Conservation (phyloP, 148 eudicot genomes). For the Rhododendron simsii region DNA sequence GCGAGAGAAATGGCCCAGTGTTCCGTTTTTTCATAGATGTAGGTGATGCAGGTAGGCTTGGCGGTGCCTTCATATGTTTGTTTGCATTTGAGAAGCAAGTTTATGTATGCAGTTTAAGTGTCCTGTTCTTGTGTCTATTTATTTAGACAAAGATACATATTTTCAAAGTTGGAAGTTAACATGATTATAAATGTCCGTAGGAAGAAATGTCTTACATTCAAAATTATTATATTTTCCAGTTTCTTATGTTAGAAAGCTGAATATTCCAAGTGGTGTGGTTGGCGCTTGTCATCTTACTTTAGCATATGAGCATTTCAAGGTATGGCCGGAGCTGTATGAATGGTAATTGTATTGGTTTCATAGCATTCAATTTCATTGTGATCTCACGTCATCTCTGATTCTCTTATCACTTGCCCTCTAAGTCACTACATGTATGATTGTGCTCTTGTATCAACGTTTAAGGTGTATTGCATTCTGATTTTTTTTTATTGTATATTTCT, state of each 20-base stretch:
- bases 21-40: slow-evolving; percentile 93
- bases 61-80: neutral
- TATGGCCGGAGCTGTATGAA: slow-evolving; percentile 18
- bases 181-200: neutral
- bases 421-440: neutral
- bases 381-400: neutral
- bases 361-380: neutral
- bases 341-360: neutral
- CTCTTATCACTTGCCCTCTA: neutral
- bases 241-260: slow-evolving; percentile 76
- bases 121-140: neutral
- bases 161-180: neutral
- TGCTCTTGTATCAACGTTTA: neutral
- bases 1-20: slow-evolving; percentile 78
- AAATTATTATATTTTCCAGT: slow-evolving; percentile 47
- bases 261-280: slow-evolving; percentile 91
- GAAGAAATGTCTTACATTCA: neutral
- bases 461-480: neutral
- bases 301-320: slow-evolving; percentile 94
- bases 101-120: neutral
- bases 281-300: slow-evolving; percentile 96
- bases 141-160: neutral
- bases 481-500: neutral
- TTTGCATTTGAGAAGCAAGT: neutral
- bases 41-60: slow-evolving; percentile 81